Base-by-base conservation (phyloP, 768 basidiomycete species). In the Bullera alba region DNA sequence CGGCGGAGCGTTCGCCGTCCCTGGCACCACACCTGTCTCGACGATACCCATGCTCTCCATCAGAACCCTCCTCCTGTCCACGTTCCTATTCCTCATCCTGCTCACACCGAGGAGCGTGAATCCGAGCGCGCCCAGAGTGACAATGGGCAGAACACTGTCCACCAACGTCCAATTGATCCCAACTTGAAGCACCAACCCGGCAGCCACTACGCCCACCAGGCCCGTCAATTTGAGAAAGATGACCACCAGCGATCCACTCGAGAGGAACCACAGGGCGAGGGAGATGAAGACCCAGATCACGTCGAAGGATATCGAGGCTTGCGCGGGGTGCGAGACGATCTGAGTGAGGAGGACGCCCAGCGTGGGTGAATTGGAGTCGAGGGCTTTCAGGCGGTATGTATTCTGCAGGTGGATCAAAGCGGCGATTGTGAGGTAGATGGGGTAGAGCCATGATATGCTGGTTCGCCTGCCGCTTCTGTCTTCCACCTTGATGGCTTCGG, bases 241-340 rank as follows among this genome's bases (percentile, higher is more conserved):
- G 26, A 49, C 39, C 16, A 44, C 23, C 6, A 37, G 22, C 8
- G 57, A 48, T 10, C 61, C 61, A n/a, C 57, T 51, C 5, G 55
- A 28, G 22, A 65, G 21, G 38, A 50, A 65, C 67, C 67, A 69
- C 10, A 54, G 23, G 3, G 42, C 14, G 10, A 63, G 27, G 25
- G 56, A 59, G n/a, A 58, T 14, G 1, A 27, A 52, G 15, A 60
- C 60, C 80, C 81, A 83, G 5, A 83, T 60, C 8, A 82, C 77
- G 46, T 84, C 83, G 77, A 80, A 80, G 4, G 81, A 79, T 29
- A 84, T 82, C 10, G 79, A 81, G 1, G 79, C 75, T 63, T 82
- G 81, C 4, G 82, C 83, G 1, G 82, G 81, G 61, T 83, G 79
- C 1, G 72, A 57, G 41, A 76, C 63, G 34, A 61, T 53, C 8